Conservation (phyloP, 306 rosid species). For the Styphnolobium japonicum region DNA sequence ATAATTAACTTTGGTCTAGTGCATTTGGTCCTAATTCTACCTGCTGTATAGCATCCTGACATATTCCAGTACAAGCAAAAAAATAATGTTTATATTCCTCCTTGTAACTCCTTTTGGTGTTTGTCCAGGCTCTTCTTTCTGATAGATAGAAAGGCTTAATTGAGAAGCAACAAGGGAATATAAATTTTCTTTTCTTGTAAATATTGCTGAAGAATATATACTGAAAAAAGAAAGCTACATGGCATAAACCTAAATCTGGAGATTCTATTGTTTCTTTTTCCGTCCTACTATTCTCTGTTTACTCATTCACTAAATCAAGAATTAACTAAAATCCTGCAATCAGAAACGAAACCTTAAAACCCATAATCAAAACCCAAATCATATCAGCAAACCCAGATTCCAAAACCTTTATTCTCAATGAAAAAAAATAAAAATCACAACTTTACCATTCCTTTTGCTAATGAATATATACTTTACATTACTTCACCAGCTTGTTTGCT, state of each 20-base stretch:
- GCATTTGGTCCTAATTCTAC: slow-evolving; percentile 14
- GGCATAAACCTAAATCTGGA: slow-evolving; percentile 26
- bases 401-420: slow-evolving; percentile 27
- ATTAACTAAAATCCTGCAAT: not conserved
- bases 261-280: not conserved
- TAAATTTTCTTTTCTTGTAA: slow-evolving; percentile 15
- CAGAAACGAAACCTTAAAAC: slow-evolving; percentile 20
- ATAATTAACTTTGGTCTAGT: slow-evolving; percentile 15
- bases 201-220: slow-evolving; percentile 23
- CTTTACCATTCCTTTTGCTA: slow-evolving; percentile 21
- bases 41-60: not conserved
- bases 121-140: slow-evolving; percentile 9
- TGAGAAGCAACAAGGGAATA: slow-evolving; percentile 25
- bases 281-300: not conserved
- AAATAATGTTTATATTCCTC: slow-evolving; percentile 14
- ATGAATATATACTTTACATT: slow-evolving; percentile 17
- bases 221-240: not conserved
- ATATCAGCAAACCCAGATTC: slow-evolving; percentile 39
- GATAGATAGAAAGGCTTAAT: slow-evolving; percentile 22
- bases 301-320: slow-evolving; percentile 20
- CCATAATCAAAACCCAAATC: slow-evolving; percentile 20
- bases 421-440: not conserved
- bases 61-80: slow-evolving; percentile 9
- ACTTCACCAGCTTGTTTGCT: slow-evolving; percentile 25
- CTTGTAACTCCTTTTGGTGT: slow-evolving; percentile 18